Conservation (phyloP, 2,329 filamentous ascomycete genomes). For the Hypomyces perniciosus region DNA sequence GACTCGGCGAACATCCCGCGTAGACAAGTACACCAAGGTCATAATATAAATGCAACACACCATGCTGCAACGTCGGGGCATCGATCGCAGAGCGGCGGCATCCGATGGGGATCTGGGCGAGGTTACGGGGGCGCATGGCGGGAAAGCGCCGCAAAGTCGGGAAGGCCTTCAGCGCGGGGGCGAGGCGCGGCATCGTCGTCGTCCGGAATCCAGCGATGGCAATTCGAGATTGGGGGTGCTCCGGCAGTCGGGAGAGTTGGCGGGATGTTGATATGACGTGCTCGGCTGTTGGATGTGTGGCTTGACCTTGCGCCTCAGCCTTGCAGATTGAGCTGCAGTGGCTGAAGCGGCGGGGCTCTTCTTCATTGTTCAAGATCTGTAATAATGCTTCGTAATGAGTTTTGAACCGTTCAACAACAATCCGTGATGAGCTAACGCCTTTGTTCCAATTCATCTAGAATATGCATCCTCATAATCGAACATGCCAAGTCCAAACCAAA, state of each 20-base stretch:
- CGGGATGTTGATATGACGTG: neutral
- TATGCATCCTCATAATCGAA: neutral
- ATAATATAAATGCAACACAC: slow-evolving; percentile 21
- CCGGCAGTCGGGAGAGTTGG: neutral
- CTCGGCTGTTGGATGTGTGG: slow-evolving; percentile 10
- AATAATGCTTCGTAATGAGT: neutral
- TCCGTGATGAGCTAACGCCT: neutral
- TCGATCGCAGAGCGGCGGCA: neutral
- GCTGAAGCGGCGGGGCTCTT: slow-evolving; percentile 10
- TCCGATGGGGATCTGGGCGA: slow-evolving; percentile 12
- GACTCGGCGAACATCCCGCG: slow-evolving; percentile 19
- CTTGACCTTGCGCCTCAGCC: slow-evolving; percentile 12
- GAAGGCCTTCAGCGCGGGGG: slow-evolving; percentile 18
- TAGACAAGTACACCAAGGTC: slow-evolving; percentile 29
- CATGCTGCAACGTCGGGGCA: neutral
- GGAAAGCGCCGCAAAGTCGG: no score
- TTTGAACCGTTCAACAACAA: neutral
- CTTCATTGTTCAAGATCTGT: neutral
- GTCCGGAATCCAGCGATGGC: neutral
- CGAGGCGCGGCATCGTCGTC: slow-evolving; percentile 7
- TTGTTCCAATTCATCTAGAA: no score
- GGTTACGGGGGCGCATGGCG: slow-evolving; percentile 16
- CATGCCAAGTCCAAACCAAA: slow-evolving; percentile 37
- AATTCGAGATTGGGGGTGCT: neutral
- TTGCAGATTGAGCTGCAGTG: slow-evolving; percentile 10